These are phyloP conservation scores for Ogataea nakhonphanomensis DNA, from an alignment of 805 yeast species.

Conservation along the genomic window DNA sequence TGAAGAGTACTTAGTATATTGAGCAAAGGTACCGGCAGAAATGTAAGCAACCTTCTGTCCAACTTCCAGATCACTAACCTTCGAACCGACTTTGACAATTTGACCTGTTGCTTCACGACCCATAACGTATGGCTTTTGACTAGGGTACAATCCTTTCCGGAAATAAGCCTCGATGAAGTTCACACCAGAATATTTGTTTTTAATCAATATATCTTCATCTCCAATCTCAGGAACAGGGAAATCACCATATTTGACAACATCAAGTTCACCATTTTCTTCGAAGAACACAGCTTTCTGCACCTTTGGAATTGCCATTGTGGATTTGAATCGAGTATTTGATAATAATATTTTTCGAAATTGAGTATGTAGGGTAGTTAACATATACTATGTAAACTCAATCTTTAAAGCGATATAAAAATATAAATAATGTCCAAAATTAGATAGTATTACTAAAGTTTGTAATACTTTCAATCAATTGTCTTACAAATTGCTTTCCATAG, in stretches of 20 bases:
- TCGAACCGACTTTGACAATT: constrained; percentile 60
- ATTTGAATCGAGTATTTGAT: background rate
- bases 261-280: constrained; percentile 55
- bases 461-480: no score
- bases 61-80: constrained; percentile 50
- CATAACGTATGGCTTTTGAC: constrained; percentile 54
- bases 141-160: constrained; percentile 73
- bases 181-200: constrained; percentile 74
- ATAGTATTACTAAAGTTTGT: no score
- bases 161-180: constrained; percentile 83
- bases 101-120: constrained; percentile 74
- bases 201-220: constrained; percentile 60
- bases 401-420: no score
- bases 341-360: background rate
- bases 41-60: constrained; percentile 73
- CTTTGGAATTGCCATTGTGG: constrained; percentile 38
- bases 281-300: constrained; percentile 55
- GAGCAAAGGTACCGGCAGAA: constrained; percentile 60
- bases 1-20: constrained; percentile 54
- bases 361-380: background rate
- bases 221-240: constrained; percentile 56
- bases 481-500: no score
- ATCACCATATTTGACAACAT: constrained; percentile 56
- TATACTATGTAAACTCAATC: no score
- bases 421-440: no score